Evolutionary conservation across 75 land plant species (phyloP).

Genomic region (Adiantum capillusveneris): DNA sequence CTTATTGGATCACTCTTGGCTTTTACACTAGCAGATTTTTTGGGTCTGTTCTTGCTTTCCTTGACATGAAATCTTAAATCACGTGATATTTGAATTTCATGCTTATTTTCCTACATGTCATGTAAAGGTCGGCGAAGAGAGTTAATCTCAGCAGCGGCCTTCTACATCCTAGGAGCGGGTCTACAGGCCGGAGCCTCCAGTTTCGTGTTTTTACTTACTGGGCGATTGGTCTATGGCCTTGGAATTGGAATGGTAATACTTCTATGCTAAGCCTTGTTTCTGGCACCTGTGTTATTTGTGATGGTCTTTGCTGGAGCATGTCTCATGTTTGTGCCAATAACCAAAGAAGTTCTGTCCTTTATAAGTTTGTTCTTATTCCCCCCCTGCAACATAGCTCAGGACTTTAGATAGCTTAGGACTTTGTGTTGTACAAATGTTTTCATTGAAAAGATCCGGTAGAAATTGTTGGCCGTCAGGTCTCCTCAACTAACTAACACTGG

Average conservation of each 20-base stretch:
- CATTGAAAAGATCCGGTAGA: no score
- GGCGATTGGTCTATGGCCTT: conserved; percentile 56
- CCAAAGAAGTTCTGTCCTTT: no score
- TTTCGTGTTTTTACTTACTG: conserved; percentile 51
- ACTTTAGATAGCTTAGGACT: no score
- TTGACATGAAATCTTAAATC: no score
- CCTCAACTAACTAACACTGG: no score
- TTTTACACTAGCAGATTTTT: conserved; percentile 71
- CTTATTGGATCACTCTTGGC: conserved; percentile 74
- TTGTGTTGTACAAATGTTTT: no score
- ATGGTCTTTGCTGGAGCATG: no score
- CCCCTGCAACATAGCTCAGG: no score
- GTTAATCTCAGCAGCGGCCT: conserved; percentile 39
- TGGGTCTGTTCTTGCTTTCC: conserved; percentile 65
- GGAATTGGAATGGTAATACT: conserved; percentile 74
- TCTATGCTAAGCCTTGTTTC: conserved; percentile 2
- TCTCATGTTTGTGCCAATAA: no score
- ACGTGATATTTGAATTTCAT: background rate
- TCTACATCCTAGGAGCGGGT: conserved; percentile 64
- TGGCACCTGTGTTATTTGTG: no score
- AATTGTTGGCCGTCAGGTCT: no score
- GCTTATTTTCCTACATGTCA: background rate
- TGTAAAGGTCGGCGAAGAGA: conserved; percentile 61
- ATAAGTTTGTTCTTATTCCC: no score
- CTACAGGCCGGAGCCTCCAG: conserved; percentile 53